phyloP scores from a whole-genome alignment of 805 yeast genomes.

The Yamadazyma laniorum region DNA sequence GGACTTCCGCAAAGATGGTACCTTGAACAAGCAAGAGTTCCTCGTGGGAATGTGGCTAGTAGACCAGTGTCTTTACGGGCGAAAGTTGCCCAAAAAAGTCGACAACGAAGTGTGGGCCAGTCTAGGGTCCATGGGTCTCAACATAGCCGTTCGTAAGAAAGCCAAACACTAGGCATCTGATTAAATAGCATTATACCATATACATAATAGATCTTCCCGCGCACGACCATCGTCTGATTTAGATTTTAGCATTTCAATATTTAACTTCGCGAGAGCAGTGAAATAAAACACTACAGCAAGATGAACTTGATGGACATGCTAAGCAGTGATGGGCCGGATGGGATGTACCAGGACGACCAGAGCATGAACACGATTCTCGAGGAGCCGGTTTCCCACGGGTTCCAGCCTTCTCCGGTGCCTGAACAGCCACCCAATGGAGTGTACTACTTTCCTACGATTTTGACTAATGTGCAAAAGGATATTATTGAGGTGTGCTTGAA shows the following conservation, averaged over 20 bases:
- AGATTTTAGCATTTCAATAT: no score
- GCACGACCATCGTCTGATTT: no score
- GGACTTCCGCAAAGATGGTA: constrained; percentile 65
- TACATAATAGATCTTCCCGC: no score
- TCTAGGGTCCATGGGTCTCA: constrained; percentile 50
- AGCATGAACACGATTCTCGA: constrained; percentile 11
- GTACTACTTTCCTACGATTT: constrained; percentile 33
- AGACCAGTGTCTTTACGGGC: constrained; percentile 92
- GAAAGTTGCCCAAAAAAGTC: constrained; percentile 76
- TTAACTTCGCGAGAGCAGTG: no score
- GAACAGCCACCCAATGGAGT: constrained; percentile 23
- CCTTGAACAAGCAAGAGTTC: constrained; percentile 76
- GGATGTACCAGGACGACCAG: constrained; percentile 14
- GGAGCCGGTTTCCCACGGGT: constrained; percentile 3
- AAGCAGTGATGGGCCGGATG: constrained; percentile 30
- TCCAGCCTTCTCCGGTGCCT: neutral
- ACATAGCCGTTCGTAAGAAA: constrained; percentile 37
- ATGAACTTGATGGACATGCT: constrained; percentile 44
- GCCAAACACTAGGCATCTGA: constrained; percentile 16
- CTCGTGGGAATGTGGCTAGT: constrained; percentile 97
- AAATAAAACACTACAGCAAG: constrained; percentile 3
- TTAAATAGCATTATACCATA: no score
- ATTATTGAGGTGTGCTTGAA: constrained; percentile 31
- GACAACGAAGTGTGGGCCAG: constrained; percentile 78
- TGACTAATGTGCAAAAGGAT: constrained; percentile 35